Evolutionary conservation across 352 stramenopile genomes (phyloP).

Genomic region (Stramenopiles sp.): DNA sequence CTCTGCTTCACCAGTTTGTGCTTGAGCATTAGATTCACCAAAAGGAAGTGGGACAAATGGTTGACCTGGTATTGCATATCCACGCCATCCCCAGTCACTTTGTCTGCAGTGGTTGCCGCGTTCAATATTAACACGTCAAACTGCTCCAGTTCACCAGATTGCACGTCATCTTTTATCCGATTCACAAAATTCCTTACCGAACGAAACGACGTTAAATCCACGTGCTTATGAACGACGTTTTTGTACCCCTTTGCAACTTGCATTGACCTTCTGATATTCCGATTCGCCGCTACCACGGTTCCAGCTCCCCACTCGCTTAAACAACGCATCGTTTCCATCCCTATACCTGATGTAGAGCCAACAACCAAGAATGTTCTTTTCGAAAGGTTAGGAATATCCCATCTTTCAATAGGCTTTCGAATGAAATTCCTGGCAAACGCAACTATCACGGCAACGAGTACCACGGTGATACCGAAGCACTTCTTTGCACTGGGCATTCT

Average conservation of each 20-base stretch:
- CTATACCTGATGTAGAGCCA: neutral
- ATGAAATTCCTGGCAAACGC: no score
- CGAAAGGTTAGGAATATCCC: neutral
- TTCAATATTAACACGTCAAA: neutral
- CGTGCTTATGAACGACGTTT: neutral
- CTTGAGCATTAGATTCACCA: neutral
- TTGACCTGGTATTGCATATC: constrained; percentile 7
- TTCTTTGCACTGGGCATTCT: no score
- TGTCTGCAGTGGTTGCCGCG: neutral
- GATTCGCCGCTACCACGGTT: neutral
- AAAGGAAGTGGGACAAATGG: neutral
- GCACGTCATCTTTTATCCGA: neutral
- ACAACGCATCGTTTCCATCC: neutral
- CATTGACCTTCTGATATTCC: neutral
- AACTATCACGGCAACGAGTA: no score
- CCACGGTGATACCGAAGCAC: no score
- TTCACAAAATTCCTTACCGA: neutral
- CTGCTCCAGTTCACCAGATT: neutral
- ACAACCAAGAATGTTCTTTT: neutral
- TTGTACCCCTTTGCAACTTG: neutral
- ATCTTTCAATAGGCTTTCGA: no score
- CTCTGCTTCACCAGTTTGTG: neutral
- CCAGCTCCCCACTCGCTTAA: neutral
- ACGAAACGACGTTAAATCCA: neutral
- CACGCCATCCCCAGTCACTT: neutral